These are phyloP conservation scores for Batkoa obscura DNA, from an alignment of 371 early-diverging fungal species.

Conservation along the genomic window DNA sequence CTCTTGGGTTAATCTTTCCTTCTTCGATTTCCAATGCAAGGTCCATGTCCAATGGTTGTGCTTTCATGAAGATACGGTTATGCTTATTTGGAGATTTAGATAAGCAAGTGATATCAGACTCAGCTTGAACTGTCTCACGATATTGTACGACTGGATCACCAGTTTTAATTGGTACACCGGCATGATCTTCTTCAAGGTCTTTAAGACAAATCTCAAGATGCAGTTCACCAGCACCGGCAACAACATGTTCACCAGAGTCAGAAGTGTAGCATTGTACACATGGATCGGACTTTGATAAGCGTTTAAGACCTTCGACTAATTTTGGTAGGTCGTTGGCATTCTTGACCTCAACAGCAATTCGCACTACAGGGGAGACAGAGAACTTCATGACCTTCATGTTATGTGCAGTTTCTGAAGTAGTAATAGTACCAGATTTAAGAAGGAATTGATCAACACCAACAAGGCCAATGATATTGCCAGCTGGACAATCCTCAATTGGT, in stretches of 20 bases:
- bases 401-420: conserved; percentile 82
- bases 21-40: conserved; percentile 79
- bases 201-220: conserved; percentile 99
- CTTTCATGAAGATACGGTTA: conserved; percentile 99
- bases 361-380: conserved; percentile 98
- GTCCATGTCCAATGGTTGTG: conserved; percentile 82
- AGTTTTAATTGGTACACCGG: conserved; percentile 84
- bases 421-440: conserved; percentile 98
- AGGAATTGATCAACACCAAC: conserved; percentile 93
- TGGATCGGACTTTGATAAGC: conserved; percentile 97
- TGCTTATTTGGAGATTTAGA: conserved; percentile 99
- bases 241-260: conserved; percentile 96
- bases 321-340: conserved; percentile 96
- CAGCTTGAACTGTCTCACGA: conserved; percentile 87
- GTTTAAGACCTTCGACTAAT: conserved; percentile 97
- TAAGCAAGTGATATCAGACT: conserved; percentile 61
- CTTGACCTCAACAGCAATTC: conserved; percentile 93
- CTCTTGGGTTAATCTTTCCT: conserved; percentile 26
- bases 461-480: conserved; percentile 83
- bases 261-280: conserved; percentile 88
- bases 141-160: conserved; percentile 97
- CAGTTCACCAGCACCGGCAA: conserved; percentile 99
- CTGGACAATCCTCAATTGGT: conserved; percentile 49
- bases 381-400: conserved; percentile 99
- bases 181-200: conserved; percentile 99